A percentile compares a stretch with the other conserved stretches of the same genome.
phyloP scores from a whole-genome alignment of 208 protist species.

The Leishmania turanica region DNA sequence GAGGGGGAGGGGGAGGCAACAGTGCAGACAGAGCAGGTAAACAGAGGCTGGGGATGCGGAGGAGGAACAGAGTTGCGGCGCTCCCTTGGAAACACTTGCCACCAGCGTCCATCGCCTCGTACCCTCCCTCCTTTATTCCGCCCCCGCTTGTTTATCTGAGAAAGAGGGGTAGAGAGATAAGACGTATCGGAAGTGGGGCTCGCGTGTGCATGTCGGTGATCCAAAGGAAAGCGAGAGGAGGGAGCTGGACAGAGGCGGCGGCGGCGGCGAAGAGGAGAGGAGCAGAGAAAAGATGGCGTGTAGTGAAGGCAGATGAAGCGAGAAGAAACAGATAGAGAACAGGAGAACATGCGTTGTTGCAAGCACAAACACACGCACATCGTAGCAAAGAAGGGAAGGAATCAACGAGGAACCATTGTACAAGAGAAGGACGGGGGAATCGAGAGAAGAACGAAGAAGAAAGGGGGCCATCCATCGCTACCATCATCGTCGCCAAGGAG shows the following conservation, averaged over 20 bases:
- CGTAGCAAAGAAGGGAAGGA: background rate
- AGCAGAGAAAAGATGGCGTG: background rate
- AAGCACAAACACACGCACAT: slow-evolving; percentile 2
- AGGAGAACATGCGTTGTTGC: background rate
- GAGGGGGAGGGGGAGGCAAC: background rate
- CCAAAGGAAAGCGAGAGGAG: background rate
- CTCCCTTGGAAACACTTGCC: background rate
- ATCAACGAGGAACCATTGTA: background rate
- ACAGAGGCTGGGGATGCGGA: background rate
- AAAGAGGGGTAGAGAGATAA: background rate
- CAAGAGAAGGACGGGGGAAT: background rate
- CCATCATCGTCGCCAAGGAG: slow-evolving; percentile 2
- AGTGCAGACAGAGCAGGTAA: background rate
- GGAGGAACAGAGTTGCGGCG: background rate
- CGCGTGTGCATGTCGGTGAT: background rate
- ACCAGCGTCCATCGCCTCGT: background rate
- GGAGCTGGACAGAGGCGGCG: background rate
- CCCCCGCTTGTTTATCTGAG: background rate
- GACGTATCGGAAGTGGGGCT: background rate
- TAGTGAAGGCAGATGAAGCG: background rate
- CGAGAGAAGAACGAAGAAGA: slow-evolving; percentile 26
- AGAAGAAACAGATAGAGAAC: background rate
- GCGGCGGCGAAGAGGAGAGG: background rate
- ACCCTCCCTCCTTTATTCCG: background rate
- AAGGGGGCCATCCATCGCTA: background rate